Evolutionary conservation across 2,329 filamentous ascomycete genomes (phyloP).

Genomic region (Colletotrichum trifolii): DNA sequence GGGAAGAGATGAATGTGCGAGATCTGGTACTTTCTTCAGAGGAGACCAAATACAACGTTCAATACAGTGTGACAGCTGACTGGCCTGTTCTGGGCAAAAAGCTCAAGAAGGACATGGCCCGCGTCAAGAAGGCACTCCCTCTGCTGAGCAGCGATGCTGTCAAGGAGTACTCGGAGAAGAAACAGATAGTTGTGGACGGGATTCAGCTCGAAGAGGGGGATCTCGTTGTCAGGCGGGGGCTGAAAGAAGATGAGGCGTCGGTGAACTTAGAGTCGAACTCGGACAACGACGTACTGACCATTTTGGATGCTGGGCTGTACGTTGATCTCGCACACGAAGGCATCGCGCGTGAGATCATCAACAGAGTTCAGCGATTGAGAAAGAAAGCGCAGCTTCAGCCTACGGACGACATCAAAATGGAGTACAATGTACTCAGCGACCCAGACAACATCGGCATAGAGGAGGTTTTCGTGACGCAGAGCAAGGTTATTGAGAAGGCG

Average conservation of each 20-base stretch:
- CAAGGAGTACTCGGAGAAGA: conserved; percentile 78
- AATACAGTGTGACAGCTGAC: conserved; percentile 90
- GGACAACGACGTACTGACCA: conserved; percentile 88
- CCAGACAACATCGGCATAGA: conserved; percentile 80
- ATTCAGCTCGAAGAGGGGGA: conserved; percentile 87
- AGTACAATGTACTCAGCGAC: conserved; percentile 84
- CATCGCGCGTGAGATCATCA: conserved; percentile 90
- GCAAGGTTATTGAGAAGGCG: conserved; percentile 56
- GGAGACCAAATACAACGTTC: conserved; percentile 90
- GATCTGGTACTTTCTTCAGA: conserved; percentile 87
- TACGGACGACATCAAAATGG: conserved; percentile 96
- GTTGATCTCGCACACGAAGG: conserved; percentile 90
- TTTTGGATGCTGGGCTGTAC: conserved; percentile 86
- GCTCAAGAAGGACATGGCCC: conserved; percentile 92
- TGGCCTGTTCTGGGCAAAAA: conserved; percentile 97
- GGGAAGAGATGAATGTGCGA: conserved; percentile 90
- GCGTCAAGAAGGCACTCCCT: conserved; percentile 91
- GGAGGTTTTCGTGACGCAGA: conserved; percentile 70
- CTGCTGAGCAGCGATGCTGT: conserved; percentile 82
- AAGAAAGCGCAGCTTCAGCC: conserved; percentile 93
- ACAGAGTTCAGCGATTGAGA: conserved; percentile 89
- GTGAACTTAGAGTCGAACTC: conserved; percentile 87
- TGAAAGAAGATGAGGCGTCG: conserved; percentile 77
- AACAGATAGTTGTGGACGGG: conserved; percentile 84
- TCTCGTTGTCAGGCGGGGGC: conserved; percentile 81